phyloP scores from a whole-genome alignment of 2,329 filamentous ascomycete genomes.

The Sporothrix inflata region DNA sequence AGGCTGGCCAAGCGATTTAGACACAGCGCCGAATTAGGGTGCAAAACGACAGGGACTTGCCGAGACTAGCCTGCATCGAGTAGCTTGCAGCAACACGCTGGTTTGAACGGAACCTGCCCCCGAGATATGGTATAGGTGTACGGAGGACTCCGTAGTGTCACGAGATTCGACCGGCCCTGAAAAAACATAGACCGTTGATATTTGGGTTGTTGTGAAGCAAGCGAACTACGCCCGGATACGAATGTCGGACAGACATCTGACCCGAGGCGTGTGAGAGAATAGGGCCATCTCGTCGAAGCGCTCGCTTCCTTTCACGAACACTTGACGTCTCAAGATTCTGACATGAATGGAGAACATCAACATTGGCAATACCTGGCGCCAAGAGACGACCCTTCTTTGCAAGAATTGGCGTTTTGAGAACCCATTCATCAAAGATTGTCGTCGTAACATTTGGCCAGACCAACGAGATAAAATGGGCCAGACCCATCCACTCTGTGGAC shows the following conservation, averaged over 20 bases:
- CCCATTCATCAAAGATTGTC: background rate
- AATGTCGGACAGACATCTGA: background rate
- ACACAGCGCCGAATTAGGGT: background rate
- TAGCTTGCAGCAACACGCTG: background rate
- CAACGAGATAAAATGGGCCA: background rate
- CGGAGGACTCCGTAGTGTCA: background rate
- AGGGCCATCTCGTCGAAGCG: background rate
- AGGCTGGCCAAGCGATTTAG: background rate
- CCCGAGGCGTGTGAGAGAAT: background rate
- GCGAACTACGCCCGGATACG: background rate
- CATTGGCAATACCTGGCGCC: slow-evolving; percentile 10
- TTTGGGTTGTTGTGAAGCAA: no score
- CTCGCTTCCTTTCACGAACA: background rate
- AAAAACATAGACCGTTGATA: background rate
- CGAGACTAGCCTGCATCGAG: slow-evolving; percentile 2
- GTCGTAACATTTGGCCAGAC: background rate
- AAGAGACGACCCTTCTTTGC: background rate
- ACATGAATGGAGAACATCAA: background rate
- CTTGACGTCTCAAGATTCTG: background rate
- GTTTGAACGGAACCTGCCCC: background rate
- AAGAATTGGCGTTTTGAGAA: background rate
- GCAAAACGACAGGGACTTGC: background rate
- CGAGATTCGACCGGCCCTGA: no score
- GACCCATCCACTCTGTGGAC: background rate
- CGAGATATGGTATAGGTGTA: background rate